Evolutionary conservation across 75 land plant genomes (phyloP).

Genomic region (Sequoiadendron giganteum): DNA sequence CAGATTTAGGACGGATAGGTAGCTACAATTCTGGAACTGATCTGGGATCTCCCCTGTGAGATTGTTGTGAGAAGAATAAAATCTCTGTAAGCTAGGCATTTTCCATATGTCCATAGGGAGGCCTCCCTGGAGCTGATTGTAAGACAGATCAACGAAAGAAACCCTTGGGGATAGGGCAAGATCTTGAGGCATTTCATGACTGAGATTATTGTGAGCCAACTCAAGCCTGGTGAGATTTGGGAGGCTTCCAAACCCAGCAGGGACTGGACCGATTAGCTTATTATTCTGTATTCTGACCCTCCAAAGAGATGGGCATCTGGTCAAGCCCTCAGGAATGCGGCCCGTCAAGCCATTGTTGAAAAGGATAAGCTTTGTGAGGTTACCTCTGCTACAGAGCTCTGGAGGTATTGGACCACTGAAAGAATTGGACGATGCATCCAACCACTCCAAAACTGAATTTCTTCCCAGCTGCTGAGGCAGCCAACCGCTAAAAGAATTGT

Average conservation of each 20-base stretch:
- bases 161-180: constrained; percentile 42
- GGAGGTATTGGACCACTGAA: constrained; percentile 70
- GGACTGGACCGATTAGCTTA: constrained; percentile 62
- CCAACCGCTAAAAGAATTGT: constrained; percentile 57
- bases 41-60: constrained; percentile 45
- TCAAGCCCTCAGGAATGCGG: constrained; percentile 45
- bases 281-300: constrained; percentile 76
- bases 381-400: constrained; percentile 47
- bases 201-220: constrained; percentile 50
- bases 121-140: constrained; percentile 45
- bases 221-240: constrained; percentile 62
- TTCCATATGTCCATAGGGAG: constrained; percentile 60
- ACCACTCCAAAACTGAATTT: constrained; percentile 49
- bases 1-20: constrained; percentile 29
- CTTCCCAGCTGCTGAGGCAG: constrained; percentile 57
- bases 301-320: constrained; percentile 52
- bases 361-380: constrained; percentile 71
- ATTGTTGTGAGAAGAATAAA: constrained; percentile 47
- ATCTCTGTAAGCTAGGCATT: constrained; percentile 52
- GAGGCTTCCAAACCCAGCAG: constrained; percentile 57
- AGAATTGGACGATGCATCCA: constrained; percentile 70
- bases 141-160: constrained; percentile 66
- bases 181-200: constrained; percentile 50
- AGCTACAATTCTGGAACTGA: constrained; percentile 23
- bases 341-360: constrained; percentile 75